Evolutionary conservation across 2,329 filamentous ascomycete genomes (phyloP).

Genomic region (Trichophyton simii): DNA sequence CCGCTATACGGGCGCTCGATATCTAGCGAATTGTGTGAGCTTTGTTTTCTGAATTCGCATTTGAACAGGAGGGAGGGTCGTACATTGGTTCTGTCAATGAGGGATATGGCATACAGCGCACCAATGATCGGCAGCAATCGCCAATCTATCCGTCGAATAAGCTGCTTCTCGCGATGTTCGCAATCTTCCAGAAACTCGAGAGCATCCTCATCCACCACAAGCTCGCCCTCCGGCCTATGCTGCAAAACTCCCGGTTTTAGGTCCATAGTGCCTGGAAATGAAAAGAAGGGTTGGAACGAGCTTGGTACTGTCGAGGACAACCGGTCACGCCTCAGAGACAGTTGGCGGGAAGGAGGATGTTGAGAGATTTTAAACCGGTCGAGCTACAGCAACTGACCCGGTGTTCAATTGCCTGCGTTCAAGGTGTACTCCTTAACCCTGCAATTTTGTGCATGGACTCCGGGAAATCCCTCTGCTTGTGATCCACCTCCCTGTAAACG

Average conservation of each 20-base stretch:
- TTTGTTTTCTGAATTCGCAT: not conserved
- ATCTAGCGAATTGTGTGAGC: constrained; percentile 4
- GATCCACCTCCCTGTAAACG: not conserved
- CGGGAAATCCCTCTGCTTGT: not conserved
- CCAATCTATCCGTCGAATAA: constrained; percentile 45
- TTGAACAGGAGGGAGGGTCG: not conserved
- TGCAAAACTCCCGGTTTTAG: not conserved
- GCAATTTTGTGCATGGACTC: not conserved
- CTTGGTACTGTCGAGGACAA: not conserved
- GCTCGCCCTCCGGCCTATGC: not conserved
- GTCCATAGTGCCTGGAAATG: not conserved
- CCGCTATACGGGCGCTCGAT: constrained; percentile 10
- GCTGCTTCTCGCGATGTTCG: constrained; percentile 22
- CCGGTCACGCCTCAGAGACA: not conserved
- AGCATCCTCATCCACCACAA: not conserved
- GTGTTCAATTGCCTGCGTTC: not conserved
- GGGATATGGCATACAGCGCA: constrained; percentile 57
- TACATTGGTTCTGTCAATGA: constrained; percentile 71
- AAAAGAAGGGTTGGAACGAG: not conserved
- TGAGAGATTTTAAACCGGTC: not conserved
- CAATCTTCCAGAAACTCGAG: constrained; percentile 2
- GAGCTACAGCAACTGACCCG: not conserved
- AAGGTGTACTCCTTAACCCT: not conserved
- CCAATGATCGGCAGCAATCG: constrained; percentile 51
- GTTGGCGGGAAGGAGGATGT: not conserved